Evolutionary conservation across 2,329 filamentous ascomycete species (phyloP).

Genomic region (Parafenestella ontariensis): DNA sequence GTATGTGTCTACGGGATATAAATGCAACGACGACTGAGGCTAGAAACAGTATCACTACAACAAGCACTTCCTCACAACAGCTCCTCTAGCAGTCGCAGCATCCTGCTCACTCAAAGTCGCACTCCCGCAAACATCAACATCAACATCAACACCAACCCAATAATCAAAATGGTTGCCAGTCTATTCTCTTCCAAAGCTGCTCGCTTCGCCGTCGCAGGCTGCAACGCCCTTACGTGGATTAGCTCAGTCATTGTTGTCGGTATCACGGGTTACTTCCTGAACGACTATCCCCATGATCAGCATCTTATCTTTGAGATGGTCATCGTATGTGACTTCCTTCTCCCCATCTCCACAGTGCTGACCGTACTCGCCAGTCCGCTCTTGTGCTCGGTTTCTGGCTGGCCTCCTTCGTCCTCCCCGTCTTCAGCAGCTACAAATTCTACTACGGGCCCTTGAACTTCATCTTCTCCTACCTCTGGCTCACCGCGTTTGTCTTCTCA

Average conservation of each 20-base stretch:
- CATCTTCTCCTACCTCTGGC: slow-evolving; percentile 58
- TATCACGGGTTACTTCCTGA: slow-evolving; percentile 51
- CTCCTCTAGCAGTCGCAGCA: slow-evolving; percentile 16
- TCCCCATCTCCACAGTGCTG: slow-evolving; percentile 14
- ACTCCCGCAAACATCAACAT: background rate
- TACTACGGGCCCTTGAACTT: slow-evolving; percentile 52
- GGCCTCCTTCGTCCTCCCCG: slow-evolving; percentile 45
- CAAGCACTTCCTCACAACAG: slow-evolving; percentile 1
- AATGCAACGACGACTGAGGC: background rate
- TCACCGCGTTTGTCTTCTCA: slow-evolving; percentile 58
- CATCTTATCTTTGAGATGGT: slow-evolving; percentile 50
- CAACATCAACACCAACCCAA: background rate
- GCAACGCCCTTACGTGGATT: slow-evolving; percentile 46
- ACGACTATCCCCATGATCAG: slow-evolving; percentile 37
- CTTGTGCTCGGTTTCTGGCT: slow-evolving; percentile 51
- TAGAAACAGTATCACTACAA: slow-evolving; percentile 1
- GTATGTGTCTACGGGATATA: background rate
- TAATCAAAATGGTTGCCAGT: slow-evolving; percentile 15
- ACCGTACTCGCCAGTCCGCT: slow-evolving; percentile 43
- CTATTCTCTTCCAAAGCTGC: slow-evolving; percentile 1
- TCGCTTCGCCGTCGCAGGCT: slow-evolving; percentile 8
- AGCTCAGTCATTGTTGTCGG: slow-evolving; percentile 53
- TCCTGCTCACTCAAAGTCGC: background rate
- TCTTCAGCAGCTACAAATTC: slow-evolving; percentile 47
- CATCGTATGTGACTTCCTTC: slow-evolving; percentile 43